Evolutionary conservation across 192 early-diverging fungal species (phyloP), one percentile per base, ranked within the genome.

Genomic region (Podila epicladia): DNA sequence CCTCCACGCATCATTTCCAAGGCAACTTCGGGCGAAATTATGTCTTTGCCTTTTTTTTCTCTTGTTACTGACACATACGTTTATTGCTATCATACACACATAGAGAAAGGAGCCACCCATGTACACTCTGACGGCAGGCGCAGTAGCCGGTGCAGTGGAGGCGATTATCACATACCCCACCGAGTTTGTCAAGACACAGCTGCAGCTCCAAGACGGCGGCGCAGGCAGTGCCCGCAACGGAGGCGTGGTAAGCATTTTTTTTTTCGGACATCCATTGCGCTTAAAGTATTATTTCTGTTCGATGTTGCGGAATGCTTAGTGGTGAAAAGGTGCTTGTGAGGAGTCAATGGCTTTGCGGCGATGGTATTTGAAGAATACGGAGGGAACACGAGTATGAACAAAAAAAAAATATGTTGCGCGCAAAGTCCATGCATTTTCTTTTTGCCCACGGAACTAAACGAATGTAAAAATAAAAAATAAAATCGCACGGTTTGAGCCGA

Each of bases 161-260:
- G 95, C 92, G n/a, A 90, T 92, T 11, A 74, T 92, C 11, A 97
- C 96, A 19, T 99, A 99, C 73, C 96, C 96, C 0, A 97, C 95
- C 0, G 96, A 97, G 83, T 95, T 92, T 73, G 90, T 97, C 62
- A 99, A 99, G 72, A 99, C 96, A 4, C 94, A 94, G 68, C 87
- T 99, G 66, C 97, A 99, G 84, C 90, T 97, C 9, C 94, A 97
- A 62, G 88, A 87, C 28, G 65, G 75, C 20, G 61, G 67, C 17
- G 45, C 17, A 22, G 66, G 37, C 0, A 69, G 61, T 22, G 61
- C 74, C 13, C 66, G 62, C 45, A 75, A 75, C 29, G 66, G 74
- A 38, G 74, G 67, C 35, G 37, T 70, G 15, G 59, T 73, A 74
- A 59, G 69, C 66, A 26, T 55, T 9, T 22, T 24, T 53, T 41